Conservation (phyloP, 2,329 filamentous ascomycete genomes). For the Fusarium sp. region DNA sequence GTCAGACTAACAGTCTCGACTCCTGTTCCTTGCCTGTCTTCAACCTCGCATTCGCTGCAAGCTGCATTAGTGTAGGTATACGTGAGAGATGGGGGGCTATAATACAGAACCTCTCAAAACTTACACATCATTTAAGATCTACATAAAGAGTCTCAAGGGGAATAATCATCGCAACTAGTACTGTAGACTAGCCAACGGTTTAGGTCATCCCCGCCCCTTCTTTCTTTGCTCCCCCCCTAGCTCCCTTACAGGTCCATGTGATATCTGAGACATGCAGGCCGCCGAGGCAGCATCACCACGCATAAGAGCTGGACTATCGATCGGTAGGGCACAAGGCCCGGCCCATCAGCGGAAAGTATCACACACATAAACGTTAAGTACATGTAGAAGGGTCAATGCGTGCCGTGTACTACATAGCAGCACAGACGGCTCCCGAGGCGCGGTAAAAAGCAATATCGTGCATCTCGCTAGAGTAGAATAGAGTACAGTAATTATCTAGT, state of each 20-base stretch:
- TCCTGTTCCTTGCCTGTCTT: constrained; percentile 26
- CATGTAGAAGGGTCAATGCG: constrained; percentile 25
- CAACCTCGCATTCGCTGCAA: constrained; percentile 21
- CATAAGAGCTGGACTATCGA: constrained; percentile 24
- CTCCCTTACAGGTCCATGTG: constrained; percentile 35
- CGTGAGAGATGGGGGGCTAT: constrained; percentile 11
- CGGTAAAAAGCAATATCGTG: constrained; percentile 36
- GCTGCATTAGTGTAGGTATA: constrained; percentile 25
- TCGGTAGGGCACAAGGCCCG: constrained; percentile 35
- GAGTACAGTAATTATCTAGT: not conserved
- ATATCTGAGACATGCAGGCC: constrained; percentile 45
- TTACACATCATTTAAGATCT: constrained; percentile 38
- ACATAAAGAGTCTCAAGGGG: constrained; percentile 30
- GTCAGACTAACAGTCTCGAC: constrained; percentile 2
- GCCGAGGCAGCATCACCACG: constrained; percentile 20
- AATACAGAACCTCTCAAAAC: constrained; percentile 15
- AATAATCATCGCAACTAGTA: constrained; percentile 17
- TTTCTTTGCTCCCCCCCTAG: not conserved
- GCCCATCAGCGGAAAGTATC: constrained; percentile 28
- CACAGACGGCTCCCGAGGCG: constrained; percentile 16
- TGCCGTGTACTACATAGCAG: constrained; percentile 24
- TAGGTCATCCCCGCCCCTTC: constrained; percentile 20
- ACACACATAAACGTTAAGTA: constrained; percentile 30
- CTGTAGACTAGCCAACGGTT: constrained; percentile 22
- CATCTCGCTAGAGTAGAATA: constrained; percentile 1